Percentiles rank a stretch among this genome's conserved stretches.
Conservation (phyloP, 106 monocot genomes). For the Triglochin maritima region DNA sequence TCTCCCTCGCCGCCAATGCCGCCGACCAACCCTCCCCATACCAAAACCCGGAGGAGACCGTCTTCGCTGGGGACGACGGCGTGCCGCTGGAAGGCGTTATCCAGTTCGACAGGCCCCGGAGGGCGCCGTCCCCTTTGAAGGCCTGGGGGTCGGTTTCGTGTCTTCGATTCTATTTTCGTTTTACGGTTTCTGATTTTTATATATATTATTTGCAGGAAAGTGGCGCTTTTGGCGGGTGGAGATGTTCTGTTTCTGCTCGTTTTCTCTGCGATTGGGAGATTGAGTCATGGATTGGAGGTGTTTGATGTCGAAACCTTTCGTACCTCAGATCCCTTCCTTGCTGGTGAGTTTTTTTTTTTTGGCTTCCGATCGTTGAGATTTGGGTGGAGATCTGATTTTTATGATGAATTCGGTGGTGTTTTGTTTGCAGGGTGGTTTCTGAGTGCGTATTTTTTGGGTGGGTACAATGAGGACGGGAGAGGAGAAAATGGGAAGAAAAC, state of each 20-base stretch:
- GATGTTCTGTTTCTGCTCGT: constrained; percentile 59
- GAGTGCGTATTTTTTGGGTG: constrained; percentile 48
- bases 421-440: constrained; percentile 43
- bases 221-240: constrained; percentile 61
- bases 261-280: constrained; percentile 80
- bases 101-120: constrained; percentile 51
- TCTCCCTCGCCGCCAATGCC: constrained; percentile 13
- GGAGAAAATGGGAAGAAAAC: constrained; percentile 35
- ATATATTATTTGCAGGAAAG: constrained; percentile 47
- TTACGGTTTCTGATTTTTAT: neutral
- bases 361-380: neutral
- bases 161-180: neutral
- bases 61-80: constrained; percentile 45
- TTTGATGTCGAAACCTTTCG: constrained; percentile 54
- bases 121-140: neutral
- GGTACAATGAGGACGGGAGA: constrained; percentile 41
- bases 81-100: constrained; percentile 87
- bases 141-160: neutral
- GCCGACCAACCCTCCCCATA: constrained; percentile 8
- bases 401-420: neutral
- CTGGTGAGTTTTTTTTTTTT: constrained; percentile 31
- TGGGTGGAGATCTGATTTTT: neutral
- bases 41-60: constrained; percentile 12
- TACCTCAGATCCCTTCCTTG: constrained; percentile 82
- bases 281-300: constrained; percentile 69